phyloP scores from a whole-genome alignment of 305 asterid species.

The Galium porrigens region DNA sequence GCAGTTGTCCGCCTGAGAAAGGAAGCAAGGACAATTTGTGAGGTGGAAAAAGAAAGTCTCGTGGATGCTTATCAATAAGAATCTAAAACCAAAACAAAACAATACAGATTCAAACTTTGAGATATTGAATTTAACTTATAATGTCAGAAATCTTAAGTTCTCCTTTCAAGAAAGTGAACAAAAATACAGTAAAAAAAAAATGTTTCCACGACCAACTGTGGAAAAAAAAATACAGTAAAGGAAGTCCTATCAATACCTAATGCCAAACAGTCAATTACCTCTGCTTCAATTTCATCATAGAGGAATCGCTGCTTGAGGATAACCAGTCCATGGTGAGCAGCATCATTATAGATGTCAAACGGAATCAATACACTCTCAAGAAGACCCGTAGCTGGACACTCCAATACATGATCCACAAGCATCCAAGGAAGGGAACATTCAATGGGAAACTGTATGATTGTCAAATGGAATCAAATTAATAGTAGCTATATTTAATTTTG shows the following conservation, averaged over 20 bases:
- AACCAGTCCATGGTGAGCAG: constrained; percentile 89
- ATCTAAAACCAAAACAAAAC: background rate
- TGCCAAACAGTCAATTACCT: constrained; percentile 33
- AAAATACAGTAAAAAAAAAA: background rate
- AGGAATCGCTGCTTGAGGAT: constrained; percentile 92
- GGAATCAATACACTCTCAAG: constrained; percentile 84
- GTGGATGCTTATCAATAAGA: background rate
- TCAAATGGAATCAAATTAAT: constrained; percentile 11
- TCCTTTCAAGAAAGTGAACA: background rate
- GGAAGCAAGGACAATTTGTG: constrained; percentile 9
- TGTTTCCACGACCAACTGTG: background rate
- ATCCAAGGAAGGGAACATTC: constrained; percentile 99
- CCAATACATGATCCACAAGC: constrained; percentile 87
- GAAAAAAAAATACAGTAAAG: background rate
- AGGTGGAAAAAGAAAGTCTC: background rate
- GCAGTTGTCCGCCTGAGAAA: constrained; percentile 81
- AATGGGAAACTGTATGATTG: constrained; percentile 70
- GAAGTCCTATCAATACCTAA: background rate
- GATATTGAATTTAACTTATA: background rate
- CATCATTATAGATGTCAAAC: constrained; percentile 92
- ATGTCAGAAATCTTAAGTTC: background rate
- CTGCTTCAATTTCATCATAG: constrained; percentile 96
- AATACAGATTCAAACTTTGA: background rate
- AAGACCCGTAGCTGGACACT: constrained; percentile 67
- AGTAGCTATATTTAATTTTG: constrained; percentile 6